Base-by-base conservation (phyloP, 73 alveolate genomes). In the Diophrys sp. region DNA sequence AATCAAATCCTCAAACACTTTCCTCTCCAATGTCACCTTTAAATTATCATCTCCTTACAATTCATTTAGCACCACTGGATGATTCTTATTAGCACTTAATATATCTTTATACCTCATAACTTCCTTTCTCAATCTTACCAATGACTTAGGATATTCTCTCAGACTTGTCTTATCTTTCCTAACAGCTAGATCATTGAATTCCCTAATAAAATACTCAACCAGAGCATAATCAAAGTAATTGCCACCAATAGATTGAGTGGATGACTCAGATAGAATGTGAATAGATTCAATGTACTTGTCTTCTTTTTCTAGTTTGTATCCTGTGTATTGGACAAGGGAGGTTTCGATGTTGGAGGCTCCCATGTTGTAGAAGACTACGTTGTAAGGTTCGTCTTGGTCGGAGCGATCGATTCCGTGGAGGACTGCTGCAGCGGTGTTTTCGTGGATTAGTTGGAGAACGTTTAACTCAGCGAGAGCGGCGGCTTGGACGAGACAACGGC, bases 21-120 rank as follows among this genome's bases (percentile, higher is more conserved):
- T 85, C 73, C 99, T 87, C 71, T 84, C 82, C 14, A 96, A 87
- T 66, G 84, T 79, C 29, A 68, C 23, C 94, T 76, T 33, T 25
- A 94, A 80, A 71, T 90, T 95, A 56, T 83, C 94, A 32, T 93
- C 93, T 29, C 91, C 96, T 30, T 79, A 85, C n/a, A 96, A 84
- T 24, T 96, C 98, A 33, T 89, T 90, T 1, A 94, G 77, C 56
- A 89, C 86, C 68, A 95, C 87, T 55, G 70, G 74, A n/a, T 79
- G 83, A 67, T 87, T 96, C 84, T 97, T 97, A 78, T 96, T 97
- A 23, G 99, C 99, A 28, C 98, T 91, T 66, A 97, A 87, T 27
- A 94, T 90, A 76, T 97, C 99, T 74, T 97, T 97, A 54, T 82
- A 67, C 81, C 78, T 88, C 24, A 78, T 70, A 0, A 87, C 81